Conservation (phyloP, 2,329 filamentous ascomycete genomes). For the Pseudogymnoascus sp. region DNA sequence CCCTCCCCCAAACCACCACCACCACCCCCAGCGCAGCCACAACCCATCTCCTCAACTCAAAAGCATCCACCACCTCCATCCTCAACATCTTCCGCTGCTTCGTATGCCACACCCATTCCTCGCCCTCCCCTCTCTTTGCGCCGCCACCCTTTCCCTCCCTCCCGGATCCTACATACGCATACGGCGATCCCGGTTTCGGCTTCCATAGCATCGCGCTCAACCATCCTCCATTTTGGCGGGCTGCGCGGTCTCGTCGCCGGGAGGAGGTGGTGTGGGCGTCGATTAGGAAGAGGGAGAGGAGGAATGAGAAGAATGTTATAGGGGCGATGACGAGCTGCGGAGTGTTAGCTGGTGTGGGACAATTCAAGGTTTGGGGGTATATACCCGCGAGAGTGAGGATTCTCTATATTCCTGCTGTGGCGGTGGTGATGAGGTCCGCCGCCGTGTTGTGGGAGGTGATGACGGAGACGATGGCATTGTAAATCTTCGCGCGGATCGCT, state of each 20-base stretch:
- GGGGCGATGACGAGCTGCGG: constrained; percentile 27
- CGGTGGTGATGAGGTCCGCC: not conserved
- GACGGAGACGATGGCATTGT: not conserved
- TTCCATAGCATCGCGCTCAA: not conserved
- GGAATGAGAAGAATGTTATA: constrained; percentile 28
- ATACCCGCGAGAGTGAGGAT: not conserved
- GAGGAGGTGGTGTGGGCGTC: constrained; percentile 23
- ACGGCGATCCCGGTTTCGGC: constrained; percentile 15
- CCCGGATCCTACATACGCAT: constrained; percentile 20
- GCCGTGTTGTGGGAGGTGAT: not conserved
- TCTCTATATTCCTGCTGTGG: not conserved
- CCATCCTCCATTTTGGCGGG: not conserved
- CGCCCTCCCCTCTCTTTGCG: constrained; percentile 9
- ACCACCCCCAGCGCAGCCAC: constrained; percentile 12
- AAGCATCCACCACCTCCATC: constrained; percentile 29
- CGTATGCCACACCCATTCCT: constrained; percentile 29
- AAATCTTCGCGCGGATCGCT: not conserved
- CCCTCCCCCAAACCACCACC: constrained; percentile 13
- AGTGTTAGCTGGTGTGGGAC: not conserved
- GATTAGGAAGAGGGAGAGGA: constrained; percentile 29
- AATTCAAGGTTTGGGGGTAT: too few relatives aligned
- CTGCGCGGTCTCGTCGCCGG: not conserved
- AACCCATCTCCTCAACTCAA: constrained; percentile 26
- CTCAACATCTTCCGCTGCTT: constrained; percentile 29
- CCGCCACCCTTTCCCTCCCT: not conserved